Evolutionary conservation across 2,329 filamentous ascomycete genomes (phyloP), one percentile per base, ranked within the genome.

Genomic region (Penicillium concentricum): DNA sequence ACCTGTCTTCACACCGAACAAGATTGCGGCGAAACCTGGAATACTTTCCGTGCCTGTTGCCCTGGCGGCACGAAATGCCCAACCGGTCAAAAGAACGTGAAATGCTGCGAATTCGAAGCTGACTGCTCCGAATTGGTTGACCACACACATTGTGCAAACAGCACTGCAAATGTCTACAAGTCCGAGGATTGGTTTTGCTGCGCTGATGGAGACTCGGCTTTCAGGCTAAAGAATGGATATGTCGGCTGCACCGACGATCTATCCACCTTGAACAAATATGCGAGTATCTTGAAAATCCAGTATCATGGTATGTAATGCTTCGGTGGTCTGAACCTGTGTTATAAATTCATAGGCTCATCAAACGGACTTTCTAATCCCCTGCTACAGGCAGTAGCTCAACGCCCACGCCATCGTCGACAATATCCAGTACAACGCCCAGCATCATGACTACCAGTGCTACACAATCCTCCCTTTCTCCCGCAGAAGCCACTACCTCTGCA

Each of bases 171-270:
- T n/a, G 32, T 70, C 41, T 70, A 64, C 16, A 52, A 69, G 18
- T 61, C 62, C 5, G 49, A 51, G 6, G 64, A 58, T 12, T 67
- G 55, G 22, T 69, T 69, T 35, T 69, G 67, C 42, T 69, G 67
- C 18, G 55, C 61, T 13, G 28, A 49, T 4, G 61, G 48, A 1
- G 34, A 30, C 8, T 46, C 46, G n/a, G 64, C 55, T 2, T 65
- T 65, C 43, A 45, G 51, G 54, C 24, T 41, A 26, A 15, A 51
- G 41, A 15, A 46, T 15, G 12, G 39, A 16, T 56, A 45, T 44
- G 61, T 65, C 4, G 63, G 63, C 32, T 65, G 63, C 34, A 45
- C 60, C 1, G 42, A 61, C 28, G 55, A 50, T 13, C 39, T 51
- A 10, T 51, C 59, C 6, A 42, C 54, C 7, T 39, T 57, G 39